Base-by-base conservation (phyloP, 306 rosid species). In the Argentina anserina region DNA sequence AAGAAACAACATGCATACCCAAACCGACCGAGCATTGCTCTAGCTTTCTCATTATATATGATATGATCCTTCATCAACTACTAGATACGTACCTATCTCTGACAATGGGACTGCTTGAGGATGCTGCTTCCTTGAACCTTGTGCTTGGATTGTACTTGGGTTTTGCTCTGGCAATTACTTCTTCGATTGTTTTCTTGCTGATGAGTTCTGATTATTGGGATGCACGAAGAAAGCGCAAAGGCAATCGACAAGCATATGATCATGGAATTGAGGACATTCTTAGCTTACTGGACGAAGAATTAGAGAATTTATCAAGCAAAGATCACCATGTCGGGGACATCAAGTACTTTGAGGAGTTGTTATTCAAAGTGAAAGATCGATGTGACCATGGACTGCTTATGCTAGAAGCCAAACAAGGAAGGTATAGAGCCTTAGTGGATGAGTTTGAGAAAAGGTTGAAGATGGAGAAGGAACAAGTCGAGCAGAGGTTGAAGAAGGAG, bases 381-480 rank as follows among this genome's bases (percentile, higher is more conserved):
- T 69, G 73, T 69, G 61, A 49, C n/a, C 73, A 49, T 31, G 73
- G 73, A 69, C 33, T 69, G 73, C 43, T 31, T 23, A 49, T 20
- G 31, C 61, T 69, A 18, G 21, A 31, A 33, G 7, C 43, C 31
- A 69, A 49, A n/a, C 45, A 9, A 12, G 73, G 61, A 7, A 52
- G 40, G 29, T 69, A 69, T 45, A 47, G 13, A 49, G 37, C 40
- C 18, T 69, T 49, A 12, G 43, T 11, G 61, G 58, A 49, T 14
- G 61, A 69, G 61, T 69, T 47, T 33, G 43, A 69, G 31, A n/a
- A 33, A n/a, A 11, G n/a, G 31, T 1, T 69, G 61, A 47, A 69
- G 15, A 45, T 49, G 28, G 46, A 72, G 62, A 40, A 33, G 61
- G 73, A 47, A 49, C 39, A 47, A 46, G 52, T 17, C 17, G 58